phyloP scores from a whole-genome alignment of 306 rosid species.

The Castanea sativa region DNA sequence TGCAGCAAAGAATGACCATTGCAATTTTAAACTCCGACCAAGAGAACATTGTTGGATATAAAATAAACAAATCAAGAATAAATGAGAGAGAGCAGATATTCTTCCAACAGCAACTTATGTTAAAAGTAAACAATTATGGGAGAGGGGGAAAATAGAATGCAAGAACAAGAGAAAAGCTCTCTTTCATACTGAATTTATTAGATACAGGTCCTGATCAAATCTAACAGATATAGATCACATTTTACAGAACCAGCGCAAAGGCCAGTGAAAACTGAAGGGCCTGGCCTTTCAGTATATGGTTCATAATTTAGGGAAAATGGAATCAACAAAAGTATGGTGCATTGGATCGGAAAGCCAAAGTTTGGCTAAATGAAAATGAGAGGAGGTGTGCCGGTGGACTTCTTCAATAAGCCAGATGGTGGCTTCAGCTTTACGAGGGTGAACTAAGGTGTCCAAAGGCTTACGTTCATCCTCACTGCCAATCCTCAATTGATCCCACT shows the following conservation, averaged over 20 bases:
- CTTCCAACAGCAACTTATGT: not conserved
- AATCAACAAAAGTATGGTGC: constrained; percentile 65
- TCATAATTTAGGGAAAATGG: constrained; percentile 61
- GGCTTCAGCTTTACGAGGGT: constrained; percentile 90
- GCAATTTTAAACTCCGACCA: not conserved
- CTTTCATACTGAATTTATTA: not conserved
- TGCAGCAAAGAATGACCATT: not conserved
- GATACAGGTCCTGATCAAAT: not conserved
- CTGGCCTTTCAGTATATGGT: constrained; percentile 23
- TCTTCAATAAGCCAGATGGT: constrained; percentile 84
- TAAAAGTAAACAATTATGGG: not conserved
- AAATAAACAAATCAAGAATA: not conserved
- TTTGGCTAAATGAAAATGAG: constrained; percentile 61
- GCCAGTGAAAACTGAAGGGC: constrained; percentile 21
- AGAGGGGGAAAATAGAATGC: not conserved
- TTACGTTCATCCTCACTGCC: constrained; percentile 53
- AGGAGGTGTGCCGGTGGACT: constrained; percentile 80
- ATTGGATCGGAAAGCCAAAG: constrained; percentile 71
- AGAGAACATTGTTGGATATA: not conserved
- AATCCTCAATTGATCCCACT: constrained; percentile 84
- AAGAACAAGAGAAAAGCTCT: not conserved
- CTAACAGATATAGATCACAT: not conserved
- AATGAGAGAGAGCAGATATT: not conserved
- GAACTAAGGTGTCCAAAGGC: constrained; percentile 68
- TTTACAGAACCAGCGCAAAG: constrained; percentile 8